Base-by-base conservation (phyloP, 306 rosid genomes). In the Alnus glutinosa region DNA sequence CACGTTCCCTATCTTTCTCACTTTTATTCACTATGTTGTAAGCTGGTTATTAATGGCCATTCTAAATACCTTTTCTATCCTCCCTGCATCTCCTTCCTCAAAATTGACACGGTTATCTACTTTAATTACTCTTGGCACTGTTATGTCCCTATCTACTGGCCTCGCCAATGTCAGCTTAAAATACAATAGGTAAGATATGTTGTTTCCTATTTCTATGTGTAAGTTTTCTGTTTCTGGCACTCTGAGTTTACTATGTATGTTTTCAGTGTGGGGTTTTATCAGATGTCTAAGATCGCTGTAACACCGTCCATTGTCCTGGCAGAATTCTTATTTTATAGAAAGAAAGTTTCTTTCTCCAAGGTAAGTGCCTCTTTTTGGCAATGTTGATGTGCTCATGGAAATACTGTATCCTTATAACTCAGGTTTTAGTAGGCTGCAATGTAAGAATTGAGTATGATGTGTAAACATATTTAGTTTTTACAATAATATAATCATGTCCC, bases 281-380 rank as follows among this genome's bases (percentile, higher is more conserved):
- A 93, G 91, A 93, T 93, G 97, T 90, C 98, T 75, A 93, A 93
- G 87, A 93, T 93, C 63, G 93, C 95, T 4, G 93, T 93, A 68
- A 90, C 97, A 2, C 95, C 93, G 3, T 89, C 98, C 54, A 93
- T 91, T 85, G 93, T 90, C 81, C 79, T 90, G 50, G 97, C 93
- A 64, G 97, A 93, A 71, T 93, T 89, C 85, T 37, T 89, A 61
- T 75, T 86, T 77, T 89, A 87, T 72, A 83, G 73, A 57, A 91
- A 89, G 88, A 87, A 80, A 86, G 97, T 90, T 86, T 87, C 93
- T 87, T 79, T 75, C 81, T 52, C 74, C 70, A 91, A 89, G 91
- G 98, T 86, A 81, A 69, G 36, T 73, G 66, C 73, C 52, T 78
- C 66, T 19, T 85, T 71, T 74, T 61, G 54, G 71, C 73, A 42